A percentile compares a stretch with the other conserved stretches of the same genome.
These are phyloP conservation scores for Wallacemonas sp. DNA, from an alignment of 208 protist species.

Conservation along the genomic window DNA sequence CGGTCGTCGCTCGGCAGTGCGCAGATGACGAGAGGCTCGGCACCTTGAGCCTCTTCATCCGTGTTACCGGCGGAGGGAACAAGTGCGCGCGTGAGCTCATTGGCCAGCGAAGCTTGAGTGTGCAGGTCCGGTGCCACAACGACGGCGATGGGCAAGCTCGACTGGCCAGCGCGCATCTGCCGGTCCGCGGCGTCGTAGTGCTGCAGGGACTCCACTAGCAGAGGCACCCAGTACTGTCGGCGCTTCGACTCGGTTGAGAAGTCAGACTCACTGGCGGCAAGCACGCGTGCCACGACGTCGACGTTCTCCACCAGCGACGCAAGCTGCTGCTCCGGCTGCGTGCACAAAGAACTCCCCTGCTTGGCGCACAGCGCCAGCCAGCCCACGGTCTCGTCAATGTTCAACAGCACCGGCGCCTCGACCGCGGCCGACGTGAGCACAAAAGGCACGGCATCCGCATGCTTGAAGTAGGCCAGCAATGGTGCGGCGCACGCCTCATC, in stretches of 20 bases:
- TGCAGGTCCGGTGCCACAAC: slow-evolving; percentile 31
- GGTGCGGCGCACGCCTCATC: slow-evolving; percentile 51
- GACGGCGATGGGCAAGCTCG: slow-evolving; percentile 16
- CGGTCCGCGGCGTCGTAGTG: slow-evolving; percentile 61
- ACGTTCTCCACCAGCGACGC: slow-evolving; percentile 67
- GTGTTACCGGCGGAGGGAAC: no score
- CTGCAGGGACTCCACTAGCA: slow-evolving; percentile 49
- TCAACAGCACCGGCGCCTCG: slow-evolving; percentile 27
- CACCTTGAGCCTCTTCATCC: slow-evolving; percentile 6
- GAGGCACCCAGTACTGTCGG: slow-evolving; percentile 50
- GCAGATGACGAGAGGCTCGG: background rate
- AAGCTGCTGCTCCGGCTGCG: slow-evolving; percentile 54
- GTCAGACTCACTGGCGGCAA: slow-evolving; percentile 62
- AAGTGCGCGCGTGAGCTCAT: background rate
- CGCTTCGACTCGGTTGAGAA: slow-evolving; percentile 52
- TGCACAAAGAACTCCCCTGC: slow-evolving; percentile 63
- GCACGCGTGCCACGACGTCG: slow-evolving; percentile 66
- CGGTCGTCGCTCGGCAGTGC: slow-evolving; percentile 7
- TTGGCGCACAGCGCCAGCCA: slow-evolving; percentile 75
- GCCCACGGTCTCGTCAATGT: slow-evolving; percentile 82
- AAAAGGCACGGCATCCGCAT: background rate
- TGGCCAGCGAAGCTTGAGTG: slow-evolving; percentile 3
- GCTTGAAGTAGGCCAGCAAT: slow-evolving; percentile 53
- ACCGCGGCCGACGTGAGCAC: background rate
- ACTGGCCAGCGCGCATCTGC: slow-evolving; percentile 1